These are phyloP conservation scores for Auricularia auricula-judae DNA, from an alignment of 768 basidiomycete genomes.

Conservation along the genomic window DNA sequence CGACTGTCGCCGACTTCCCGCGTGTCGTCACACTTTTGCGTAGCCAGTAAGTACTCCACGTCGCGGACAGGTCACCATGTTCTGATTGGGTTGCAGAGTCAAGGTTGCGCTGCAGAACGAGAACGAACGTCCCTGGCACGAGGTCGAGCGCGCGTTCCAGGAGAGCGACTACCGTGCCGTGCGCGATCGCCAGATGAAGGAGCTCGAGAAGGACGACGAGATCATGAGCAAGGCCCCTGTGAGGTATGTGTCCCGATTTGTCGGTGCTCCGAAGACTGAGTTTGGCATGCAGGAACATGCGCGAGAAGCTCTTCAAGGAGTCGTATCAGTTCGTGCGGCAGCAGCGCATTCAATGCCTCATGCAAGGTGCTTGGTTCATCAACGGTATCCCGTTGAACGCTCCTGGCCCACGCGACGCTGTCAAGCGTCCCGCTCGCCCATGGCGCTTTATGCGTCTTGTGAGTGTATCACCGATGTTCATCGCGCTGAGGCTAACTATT, in stretches of 20 bases:
- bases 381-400: slow-evolving; percentile 53
- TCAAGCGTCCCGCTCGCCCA: slow-evolving; percentile 47
- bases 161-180: slow-evolving; percentile 80
- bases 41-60: slow-evolving; percentile 54
- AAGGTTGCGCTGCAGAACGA: slow-evolving; percentile 67
- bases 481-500: background rate
- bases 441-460: slow-evolving; percentile 89
- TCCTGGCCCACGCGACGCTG: slow-evolving; percentile 33
- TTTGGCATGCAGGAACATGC: slow-evolving; percentile 48
- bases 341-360: slow-evolving; percentile 78
- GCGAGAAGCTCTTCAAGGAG: slow-evolving; percentile 79
- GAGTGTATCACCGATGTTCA: slow-evolving; percentile 10
- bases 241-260: slow-evolving; percentile 37
- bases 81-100: slow-evolving; percentile 35
- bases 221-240: slow-evolving; percentile 76
- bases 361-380: slow-evolving; percentile 89
- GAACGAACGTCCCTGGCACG: slow-evolving; percentile 68
- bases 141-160: slow-evolving; percentile 70
- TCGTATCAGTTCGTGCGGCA: slow-evolving; percentile 83
- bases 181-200: slow-evolving; percentile 80
- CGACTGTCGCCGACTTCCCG: slow-evolving; percentile 62
- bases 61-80: background rate
- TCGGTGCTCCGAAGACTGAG: background rate
- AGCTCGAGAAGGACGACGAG: slow-evolving; percentile 82
- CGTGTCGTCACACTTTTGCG: slow-evolving; percentile 68